Evolutionary conservation across 352 stramenopile species (phyloP).

Genomic region (Pythium aristosporum): DNA sequence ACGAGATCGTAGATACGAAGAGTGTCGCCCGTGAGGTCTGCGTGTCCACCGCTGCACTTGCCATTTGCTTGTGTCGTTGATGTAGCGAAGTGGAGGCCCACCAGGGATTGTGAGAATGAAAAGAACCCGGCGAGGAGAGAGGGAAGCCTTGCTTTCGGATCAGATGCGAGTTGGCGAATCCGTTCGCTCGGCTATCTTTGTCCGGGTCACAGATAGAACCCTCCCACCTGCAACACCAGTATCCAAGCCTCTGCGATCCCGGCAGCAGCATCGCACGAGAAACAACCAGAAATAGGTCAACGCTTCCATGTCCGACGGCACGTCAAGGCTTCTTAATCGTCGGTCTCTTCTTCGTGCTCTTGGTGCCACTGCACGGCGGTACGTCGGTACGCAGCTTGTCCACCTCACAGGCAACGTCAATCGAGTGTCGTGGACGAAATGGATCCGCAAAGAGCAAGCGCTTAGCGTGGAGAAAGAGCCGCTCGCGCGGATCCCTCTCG

Average conservation of each 20-base stretch:
- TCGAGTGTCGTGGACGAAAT: conserved; percentile 28
- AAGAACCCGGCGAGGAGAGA: neutral
- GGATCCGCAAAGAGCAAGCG: conserved; percentile 50
- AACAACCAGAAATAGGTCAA: too few relatives aligned
- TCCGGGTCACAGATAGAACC: neutral
- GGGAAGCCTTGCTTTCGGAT: neutral
- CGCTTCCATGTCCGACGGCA: too few relatives aligned
- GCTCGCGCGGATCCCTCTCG: conserved; percentile 3
- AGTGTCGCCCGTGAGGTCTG: neutral
- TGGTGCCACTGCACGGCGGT: neutral
- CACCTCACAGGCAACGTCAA: conserved; percentile 27
- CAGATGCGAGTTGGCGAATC: neutral
- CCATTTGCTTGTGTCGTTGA: neutral
- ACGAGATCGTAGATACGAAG: neutral
- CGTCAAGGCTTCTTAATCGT: neutral
- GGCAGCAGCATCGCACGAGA: too few relatives aligned
- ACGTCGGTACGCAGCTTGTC: neutral
- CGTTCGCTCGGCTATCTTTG: conserved; percentile 15
- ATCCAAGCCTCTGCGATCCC: conserved; percentile 10
- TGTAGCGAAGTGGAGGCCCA: neutral
- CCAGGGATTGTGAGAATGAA: conserved; percentile 10
- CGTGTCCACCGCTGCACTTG: conserved; percentile 6
- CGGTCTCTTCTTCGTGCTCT: neutral
- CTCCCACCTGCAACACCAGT: neutral
- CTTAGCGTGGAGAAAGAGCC: conserved; percentile 57